These are phyloP conservation scores for Leishmania major DNA, from an alignment of 208 protist species.

Conservation along the genomic window DNA sequence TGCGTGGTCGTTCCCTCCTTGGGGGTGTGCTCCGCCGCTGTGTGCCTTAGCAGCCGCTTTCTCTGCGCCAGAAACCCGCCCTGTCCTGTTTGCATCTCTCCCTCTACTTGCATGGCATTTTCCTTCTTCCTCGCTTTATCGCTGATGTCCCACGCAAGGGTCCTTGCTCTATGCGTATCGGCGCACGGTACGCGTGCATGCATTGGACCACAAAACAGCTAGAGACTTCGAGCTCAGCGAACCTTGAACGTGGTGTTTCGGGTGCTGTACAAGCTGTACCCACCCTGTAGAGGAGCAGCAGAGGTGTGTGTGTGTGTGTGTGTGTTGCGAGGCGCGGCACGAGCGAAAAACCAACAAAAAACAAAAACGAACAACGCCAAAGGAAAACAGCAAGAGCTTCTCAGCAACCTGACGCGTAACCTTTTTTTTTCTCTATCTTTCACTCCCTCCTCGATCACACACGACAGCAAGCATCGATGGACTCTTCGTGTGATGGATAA, in stretches of 20 bases:
- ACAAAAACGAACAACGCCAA: no score
- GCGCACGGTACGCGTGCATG: neutral
- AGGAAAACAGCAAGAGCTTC: neutral
- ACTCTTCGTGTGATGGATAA: neutral
- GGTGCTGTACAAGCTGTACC: neutral
- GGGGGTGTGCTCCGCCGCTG: neutral
- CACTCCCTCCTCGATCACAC: neutral
- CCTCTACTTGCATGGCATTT: neutral
- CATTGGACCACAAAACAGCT: neutral
- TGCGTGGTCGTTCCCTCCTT: neutral
- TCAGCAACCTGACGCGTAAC: conserved; percentile 1
- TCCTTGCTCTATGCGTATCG: neutral
- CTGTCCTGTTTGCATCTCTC: neutral
- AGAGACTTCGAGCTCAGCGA: neutral
- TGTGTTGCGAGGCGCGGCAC: neutral
- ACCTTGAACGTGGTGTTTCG: neutral
- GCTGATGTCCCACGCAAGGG: neutral
- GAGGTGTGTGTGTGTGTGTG: neutral
- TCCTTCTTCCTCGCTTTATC: neutral
- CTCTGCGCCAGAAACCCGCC: neutral
- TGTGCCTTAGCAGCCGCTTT: neutral
- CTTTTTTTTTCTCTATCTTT: neutral
- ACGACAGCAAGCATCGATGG: neutral
- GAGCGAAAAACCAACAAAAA: neutral
- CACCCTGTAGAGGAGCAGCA: neutral